Conservation (phyloP, 73 alveolate species). For the Paramecium pentaurelia region DNA sequence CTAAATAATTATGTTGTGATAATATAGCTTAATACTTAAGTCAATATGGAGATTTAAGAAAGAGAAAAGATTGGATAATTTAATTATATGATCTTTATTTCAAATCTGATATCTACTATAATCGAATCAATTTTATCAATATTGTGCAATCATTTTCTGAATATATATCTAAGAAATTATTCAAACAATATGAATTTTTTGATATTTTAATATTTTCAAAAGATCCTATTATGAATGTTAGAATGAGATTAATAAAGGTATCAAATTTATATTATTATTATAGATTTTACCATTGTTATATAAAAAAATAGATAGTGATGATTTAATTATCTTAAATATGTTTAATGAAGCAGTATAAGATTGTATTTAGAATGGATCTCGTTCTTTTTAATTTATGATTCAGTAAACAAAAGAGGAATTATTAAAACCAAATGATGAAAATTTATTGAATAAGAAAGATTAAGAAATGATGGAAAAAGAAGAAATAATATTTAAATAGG, state of each 20-base stretch:
- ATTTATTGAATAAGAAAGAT: background rate
- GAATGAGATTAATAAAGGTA: background rate
- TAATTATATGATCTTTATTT: background rate
- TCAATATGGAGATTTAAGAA: background rate
- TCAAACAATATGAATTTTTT: constrained; percentile 1
- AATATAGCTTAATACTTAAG: background rate
- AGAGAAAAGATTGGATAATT: background rate
- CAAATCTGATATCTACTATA: background rate
- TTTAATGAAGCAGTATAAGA: background rate
- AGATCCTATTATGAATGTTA: background rate
- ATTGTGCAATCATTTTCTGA: background rate
- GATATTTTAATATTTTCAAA: background rate
- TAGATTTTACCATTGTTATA: background rate
- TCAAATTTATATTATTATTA: background rate
- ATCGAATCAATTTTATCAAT: background rate
- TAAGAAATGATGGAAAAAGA: background rate
- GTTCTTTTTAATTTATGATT: background rate
- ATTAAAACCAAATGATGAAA: background rate
- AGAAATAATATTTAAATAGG: background rate
- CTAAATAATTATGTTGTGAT: background rate
- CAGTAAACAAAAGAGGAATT: background rate
- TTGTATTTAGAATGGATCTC: background rate
- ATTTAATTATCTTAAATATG: background rate
- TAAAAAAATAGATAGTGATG: background rate
- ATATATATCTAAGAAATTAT: background rate